A percentile compares a stretch with the other conserved stretches of the same genome.
These are phyloP conservation scores for Colletotrichum simmondsii DNA, from an alignment of 2,329 filamentous ascomycete genomes.

Conservation along the genomic window DNA sequence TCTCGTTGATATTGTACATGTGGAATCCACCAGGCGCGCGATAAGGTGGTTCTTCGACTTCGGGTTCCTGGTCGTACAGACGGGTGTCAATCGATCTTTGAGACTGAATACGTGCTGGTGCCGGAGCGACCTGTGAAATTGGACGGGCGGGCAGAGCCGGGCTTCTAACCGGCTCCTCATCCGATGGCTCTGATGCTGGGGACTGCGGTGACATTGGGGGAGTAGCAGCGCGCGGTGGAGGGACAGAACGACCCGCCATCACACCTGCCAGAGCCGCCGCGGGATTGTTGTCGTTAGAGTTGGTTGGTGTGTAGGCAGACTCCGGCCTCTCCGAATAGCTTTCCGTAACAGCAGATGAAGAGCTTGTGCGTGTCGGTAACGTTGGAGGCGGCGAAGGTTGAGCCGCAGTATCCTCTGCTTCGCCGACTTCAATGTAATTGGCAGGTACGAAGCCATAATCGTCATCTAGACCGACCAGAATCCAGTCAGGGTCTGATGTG, in stretches of 20 bases:
- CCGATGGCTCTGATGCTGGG: conserved; percentile 39
- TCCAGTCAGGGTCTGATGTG: conserved; percentile 94
- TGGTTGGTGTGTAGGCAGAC: conserved; percentile 37
- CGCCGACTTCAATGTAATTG: conserved; percentile 88
- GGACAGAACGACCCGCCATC: conserved; percentile 58
- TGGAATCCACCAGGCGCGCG: conserved; percentile 80
- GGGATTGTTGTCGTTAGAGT: conserved; percentile 51
- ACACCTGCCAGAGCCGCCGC: conserved; percentile 67
- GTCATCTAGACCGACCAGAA: conserved; percentile 83
- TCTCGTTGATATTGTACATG: conserved; percentile 96
- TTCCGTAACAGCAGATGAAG: conserved; percentile 2
- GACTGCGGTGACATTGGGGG: conserved; percentile 54
- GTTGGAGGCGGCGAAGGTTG: conserved; percentile 46
- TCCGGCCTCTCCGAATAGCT: conserved; percentile 17
- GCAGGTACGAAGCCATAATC: conserved; percentile 95
- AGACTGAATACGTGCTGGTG: conserved; percentile 34
- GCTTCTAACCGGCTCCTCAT: conserved; percentile 45
- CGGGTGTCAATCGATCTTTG: conserved; percentile 36
- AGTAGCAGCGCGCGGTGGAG: conserved; percentile 50
- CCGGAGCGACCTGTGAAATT: conserved; percentile 36
- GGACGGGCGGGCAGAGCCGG: conserved; percentile 52
- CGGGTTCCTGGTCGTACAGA: conserved; percentile 38
- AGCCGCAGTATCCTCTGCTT: conserved; percentile 51
- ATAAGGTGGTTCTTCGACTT: conserved; percentile 37
- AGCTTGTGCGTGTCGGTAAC: conserved; percentile 36